These are phyloP conservation scores for Rhizophora apiculata DNA, from an alignment of 345 rosid genomes.

Conservation along the genomic window DNA sequence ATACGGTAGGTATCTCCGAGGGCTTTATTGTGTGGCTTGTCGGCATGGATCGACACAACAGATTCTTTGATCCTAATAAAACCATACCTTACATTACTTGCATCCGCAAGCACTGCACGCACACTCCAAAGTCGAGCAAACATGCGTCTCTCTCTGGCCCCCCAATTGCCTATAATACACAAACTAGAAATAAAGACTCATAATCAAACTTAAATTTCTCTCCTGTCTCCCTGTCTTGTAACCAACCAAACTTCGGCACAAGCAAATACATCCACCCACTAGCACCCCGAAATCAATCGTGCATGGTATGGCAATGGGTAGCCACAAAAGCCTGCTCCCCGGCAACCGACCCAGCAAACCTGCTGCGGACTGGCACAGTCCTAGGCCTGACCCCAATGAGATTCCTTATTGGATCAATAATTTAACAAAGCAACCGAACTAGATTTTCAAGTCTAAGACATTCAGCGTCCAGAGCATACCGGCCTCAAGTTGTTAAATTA, in stretches of 20 bases:
- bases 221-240: background rate
- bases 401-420: conserved; percentile 12
- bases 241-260: background rate
- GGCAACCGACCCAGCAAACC: conserved; percentile 50
- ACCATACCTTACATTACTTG: no score
- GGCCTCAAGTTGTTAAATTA: no score
- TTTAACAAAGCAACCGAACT: no score
- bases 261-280: background rate
- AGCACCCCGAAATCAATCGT: background rate
- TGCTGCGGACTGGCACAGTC: conserved; percentile 55
- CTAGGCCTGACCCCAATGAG: conserved; percentile 16
- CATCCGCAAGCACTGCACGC: no score
- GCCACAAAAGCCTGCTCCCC: conserved; percentile 13
- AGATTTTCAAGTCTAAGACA: no score
- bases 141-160: no score
- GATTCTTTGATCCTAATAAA: no score
- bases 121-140: no score
- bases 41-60: no score
- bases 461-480: no score
- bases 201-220: conserved; percentile 2
- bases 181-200: conserved; percentile 17
- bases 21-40: no score
- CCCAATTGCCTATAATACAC: background rate
- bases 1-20: no score
- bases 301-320: background rate